phyloP scores from a whole-genome alignment of 257 asterid genomes.

The Parsonsia alboflavescens region DNA sequence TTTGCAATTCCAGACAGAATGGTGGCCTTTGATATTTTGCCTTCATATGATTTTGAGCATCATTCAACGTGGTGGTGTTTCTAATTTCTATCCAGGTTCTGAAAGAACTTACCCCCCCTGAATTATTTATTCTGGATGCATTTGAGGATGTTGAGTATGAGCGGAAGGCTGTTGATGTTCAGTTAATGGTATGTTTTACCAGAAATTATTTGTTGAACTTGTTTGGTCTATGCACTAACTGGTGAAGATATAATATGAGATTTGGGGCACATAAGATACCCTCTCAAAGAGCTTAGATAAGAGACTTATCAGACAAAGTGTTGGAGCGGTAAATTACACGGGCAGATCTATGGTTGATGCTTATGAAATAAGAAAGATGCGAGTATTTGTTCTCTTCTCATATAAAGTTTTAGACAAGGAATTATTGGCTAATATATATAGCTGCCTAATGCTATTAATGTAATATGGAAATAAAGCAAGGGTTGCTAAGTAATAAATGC shows the following conservation, averaged over 20 bases:
- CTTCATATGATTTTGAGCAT: not conserved
- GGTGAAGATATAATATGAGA: not conserved
- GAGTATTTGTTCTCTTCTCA: not conserved
- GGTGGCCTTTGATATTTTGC: not conserved
- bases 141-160: conserved; percentile 86
- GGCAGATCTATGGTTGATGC: not conserved
- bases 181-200: conserved; percentile 39
- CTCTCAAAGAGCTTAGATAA: not conserved
- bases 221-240: not conserved
- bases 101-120: conserved; percentile 57
- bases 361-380: not conserved
- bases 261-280: not conserved
- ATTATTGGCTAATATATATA: not conserved
- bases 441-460: not conserved
- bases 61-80: not conserved
- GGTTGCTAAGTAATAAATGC: not conserved
- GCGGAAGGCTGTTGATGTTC: conserved; percentile 52
- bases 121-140: conserved; percentile 64
- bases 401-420: not conserved
- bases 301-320: no score
- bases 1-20: not conserved
- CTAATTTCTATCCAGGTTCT: conserved; percentile 50
- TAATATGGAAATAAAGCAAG: not conserved
- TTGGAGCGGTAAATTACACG: not conserved
- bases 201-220: not conserved